phyloP scores from a whole-genome alignment of 306 rosid genomes.

The Prunus davidiana region DNA sequence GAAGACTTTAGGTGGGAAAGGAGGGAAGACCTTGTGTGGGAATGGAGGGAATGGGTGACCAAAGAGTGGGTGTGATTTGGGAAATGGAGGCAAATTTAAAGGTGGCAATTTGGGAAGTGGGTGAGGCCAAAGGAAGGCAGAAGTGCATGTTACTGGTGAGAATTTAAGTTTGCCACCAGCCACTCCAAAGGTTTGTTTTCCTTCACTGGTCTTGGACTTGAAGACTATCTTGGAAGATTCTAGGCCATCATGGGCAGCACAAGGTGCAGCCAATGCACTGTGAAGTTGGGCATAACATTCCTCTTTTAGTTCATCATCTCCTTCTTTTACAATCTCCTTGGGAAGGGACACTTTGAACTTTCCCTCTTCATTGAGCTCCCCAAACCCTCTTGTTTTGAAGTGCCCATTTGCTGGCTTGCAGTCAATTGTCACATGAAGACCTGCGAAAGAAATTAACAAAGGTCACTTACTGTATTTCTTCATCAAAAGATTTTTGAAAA shows the following conservation, averaged over 20 bases:
- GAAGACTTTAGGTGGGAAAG: slow-evolving; percentile 9
- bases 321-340: slow-evolving; percentile 47
- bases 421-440: slow-evolving; percentile 63
- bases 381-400: slow-evolving; percentile 55
- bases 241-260: slow-evolving; percentile 55
- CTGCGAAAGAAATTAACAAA: slow-evolving; percentile 31
- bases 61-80: slow-evolving; percentile 18
- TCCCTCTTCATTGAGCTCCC: slow-evolving; percentile 61
- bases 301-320: slow-evolving; percentile 43
- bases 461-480: too few species aligned
- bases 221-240: slow-evolving; percentile 49
- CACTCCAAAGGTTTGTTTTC: slow-evolving; percentile 49
- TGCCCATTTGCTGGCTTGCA: slow-evolving; percentile 65
- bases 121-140: slow-evolving; percentile 59
- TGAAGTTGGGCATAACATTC: slow-evolving; percentile 86
- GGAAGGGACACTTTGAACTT: slow-evolving; percentile 67
- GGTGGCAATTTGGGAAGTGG: slow-evolving; percentile 41
- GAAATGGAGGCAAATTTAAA: slow-evolving; percentile 19
- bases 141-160: slow-evolving; percentile 60
- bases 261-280: slow-evolving; percentile 61
- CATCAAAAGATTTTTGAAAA: too few species aligned
- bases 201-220: slow-evolving; percentile 38
- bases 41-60: slow-evolving; percentile 12
- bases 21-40: slow-evolving; percentile 27
- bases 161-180: slow-evolving; percentile 60